Conservation (phyloP, 2,329 filamentous ascomycete species). For the Fusarium guadeloupense region DNA sequence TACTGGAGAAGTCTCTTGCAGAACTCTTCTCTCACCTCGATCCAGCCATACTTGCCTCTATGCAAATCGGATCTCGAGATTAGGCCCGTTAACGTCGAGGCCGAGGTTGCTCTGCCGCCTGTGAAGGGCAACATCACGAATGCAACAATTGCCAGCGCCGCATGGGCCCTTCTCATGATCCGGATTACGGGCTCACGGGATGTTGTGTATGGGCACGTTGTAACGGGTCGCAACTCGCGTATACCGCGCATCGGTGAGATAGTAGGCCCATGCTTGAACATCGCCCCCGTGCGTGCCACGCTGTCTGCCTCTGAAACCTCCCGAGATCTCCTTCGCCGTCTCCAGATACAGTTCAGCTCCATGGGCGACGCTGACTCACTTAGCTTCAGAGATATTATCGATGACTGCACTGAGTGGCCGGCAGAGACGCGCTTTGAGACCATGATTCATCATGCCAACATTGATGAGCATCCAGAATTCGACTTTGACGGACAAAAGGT, state of each 20-base stretch:
- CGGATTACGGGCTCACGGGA: conserved; percentile 47
- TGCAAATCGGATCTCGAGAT: no score
- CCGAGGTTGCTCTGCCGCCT: neutral
- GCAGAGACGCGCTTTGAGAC: conserved; percentile 8
- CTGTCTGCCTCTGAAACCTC: conserved; percentile 29
- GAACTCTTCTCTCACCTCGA: no score
- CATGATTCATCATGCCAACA: conserved; percentile 33
- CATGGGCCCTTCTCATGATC: conserved; percentile 52
- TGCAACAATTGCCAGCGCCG: conserved; percentile 46
- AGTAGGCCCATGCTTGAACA: conserved; percentile 53
- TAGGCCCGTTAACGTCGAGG: no score
- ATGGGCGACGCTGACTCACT: conserved; percentile 27
- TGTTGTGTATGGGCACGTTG: conserved; percentile 53
- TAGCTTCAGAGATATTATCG: conserved; percentile 23
- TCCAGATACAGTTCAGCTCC: conserved; percentile 26
- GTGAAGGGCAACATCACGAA: neutral
- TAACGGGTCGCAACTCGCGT: conserved; percentile 51
- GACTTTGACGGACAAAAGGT: neutral
- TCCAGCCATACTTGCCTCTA: no score
- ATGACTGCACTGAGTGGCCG: conserved; percentile 30
- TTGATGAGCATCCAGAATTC: conserved; percentile 27
- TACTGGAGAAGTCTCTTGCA: no score
- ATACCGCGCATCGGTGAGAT: conserved; percentile 48
- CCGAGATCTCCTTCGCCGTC: neutral
- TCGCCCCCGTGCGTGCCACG: conserved; percentile 52